Evolutionary conservation across 2,329 filamentous ascomycete genomes (phyloP), one percentile per base, ranked within the genome.

Genomic region (Fusarium chlamydosporum): DNA sequence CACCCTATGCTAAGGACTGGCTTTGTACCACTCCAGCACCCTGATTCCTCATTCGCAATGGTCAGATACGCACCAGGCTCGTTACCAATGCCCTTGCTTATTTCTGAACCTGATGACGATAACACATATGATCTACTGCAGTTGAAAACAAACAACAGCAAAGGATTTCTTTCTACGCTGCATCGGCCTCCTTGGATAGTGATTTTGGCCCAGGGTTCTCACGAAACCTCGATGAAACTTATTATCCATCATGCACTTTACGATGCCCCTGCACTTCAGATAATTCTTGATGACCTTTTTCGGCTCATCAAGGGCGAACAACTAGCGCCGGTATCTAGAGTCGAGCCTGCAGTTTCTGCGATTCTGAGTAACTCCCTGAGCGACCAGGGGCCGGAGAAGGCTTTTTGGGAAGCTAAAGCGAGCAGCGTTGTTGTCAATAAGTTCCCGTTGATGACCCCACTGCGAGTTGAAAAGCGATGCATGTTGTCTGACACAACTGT

Each of bases 231-330:
- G 4, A 83, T 86, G 78, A 80, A 85, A 46, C 66, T 89, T 6
- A 76, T 82, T 2, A 83, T 93, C 4, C 91, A 96, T 67, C 94
- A 97, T 79, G 92, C 92, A 1, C 81, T 97, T 0, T 97, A 96
- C 70, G 94, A 97, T 80, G 94, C 93, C 0, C 84, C 88, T 40
- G 94, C 93, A 10, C 80, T 97, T 12, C 82, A 86, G 5, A 74
- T 83, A 1, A 84, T 97, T 1, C 78, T 97, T 3, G 74, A 81
- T 1, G 87, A 91, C 69, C 81, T 97, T 13, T 67, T 72, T 1
- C 48, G 46, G 2, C 34, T 76, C 8, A 38, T 84, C 7, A 54
- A 68, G 4, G 72, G 72, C 9, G 45, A 58, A 10, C 20, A 62
- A 7, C 51, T 70, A 2, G 16, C 34, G 6, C 40, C 6, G 3